Evolutionary conservation across 495 filamentous ascomycete genomes (phyloP), one percentile per base, ranked within the genome.

Genomic region (Podospora australis): DNA sequence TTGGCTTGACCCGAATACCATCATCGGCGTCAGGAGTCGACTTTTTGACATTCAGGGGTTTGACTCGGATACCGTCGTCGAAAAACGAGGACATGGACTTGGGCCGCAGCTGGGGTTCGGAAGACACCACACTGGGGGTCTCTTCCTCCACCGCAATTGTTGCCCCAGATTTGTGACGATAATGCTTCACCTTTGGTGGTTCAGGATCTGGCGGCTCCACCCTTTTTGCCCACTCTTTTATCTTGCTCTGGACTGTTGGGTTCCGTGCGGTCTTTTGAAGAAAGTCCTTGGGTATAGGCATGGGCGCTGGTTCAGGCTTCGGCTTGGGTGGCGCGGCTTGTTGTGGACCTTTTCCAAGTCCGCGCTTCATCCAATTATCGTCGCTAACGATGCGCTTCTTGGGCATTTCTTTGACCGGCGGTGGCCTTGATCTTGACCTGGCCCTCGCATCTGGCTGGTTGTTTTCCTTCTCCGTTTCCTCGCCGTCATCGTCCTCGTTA

Each of bases 311-410:
- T 24, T 64, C 66, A 5, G 29, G 25, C 13, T 71, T 78, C 13
- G 71, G 50, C 45, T 60, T 69, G 6, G 57, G 16, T 30, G 64
- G 40, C 28, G 53, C 56, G 35, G 39, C 58, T 39, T 63, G 69
- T 1, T 68, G 59, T 4, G 69, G 63, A 38, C 65, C 76, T 52
- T 70, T 74, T 48, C 73, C 76, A 36, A 70, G 72, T 46, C 67
- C 63, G 23, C 67, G 60, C 58, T 74, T 77, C 67, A 77, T 74
- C 86, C 86, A 91, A 53, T 91, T 82, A 30, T 81, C 80, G 65
- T 91, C 87, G 55, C 86, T 89, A 17, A 91, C 75, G 19, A 91
- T 81, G 39, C 86, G 76, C 70, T 88, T 91, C 55, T 81, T 80
- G 5, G 87, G 87, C 16, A 64, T 53, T 24, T 42, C 58, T 32